A percentile compares a stretch with the other conserved stretches of the same genome.
Conservation (phyloP, 441 rosid species). For the Sinapis alba region DNA sequence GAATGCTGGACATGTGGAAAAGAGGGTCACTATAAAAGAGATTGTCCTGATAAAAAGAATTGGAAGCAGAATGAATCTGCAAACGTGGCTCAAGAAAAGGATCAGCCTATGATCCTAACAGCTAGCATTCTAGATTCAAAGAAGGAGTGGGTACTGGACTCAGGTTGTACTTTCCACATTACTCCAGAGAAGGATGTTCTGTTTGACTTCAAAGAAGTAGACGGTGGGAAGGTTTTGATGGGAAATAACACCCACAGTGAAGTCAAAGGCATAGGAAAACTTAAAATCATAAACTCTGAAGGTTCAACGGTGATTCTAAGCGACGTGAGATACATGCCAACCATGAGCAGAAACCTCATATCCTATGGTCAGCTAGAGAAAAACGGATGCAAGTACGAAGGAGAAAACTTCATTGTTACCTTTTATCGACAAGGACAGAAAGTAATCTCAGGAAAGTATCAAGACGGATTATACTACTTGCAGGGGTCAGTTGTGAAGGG, state of each 20-base stretch:
- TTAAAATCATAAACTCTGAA: neutral
- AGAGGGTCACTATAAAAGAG: no score
- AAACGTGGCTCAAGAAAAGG: no score
- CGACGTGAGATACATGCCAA: neutral
- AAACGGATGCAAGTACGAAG: neutral
- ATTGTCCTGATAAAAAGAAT: no score
- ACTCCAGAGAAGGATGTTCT: neutral
- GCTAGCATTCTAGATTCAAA: no score
- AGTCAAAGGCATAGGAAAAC: neutral
- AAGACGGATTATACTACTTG: neutral
- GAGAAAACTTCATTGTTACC: neutral
- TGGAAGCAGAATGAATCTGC: no score
- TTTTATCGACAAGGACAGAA: neutral
- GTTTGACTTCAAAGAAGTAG: neutral
- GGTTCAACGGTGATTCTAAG: neutral
- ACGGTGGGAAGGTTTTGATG: neutral
- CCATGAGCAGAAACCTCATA: neutral
- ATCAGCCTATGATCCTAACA: no score
- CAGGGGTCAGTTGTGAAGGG: neutral
- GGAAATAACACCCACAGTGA: neutral
- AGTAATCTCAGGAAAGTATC: neutral
- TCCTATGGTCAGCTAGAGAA: neutral
- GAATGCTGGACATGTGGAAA: no score
- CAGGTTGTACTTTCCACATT: no score
- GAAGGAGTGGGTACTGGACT: no score